phyloP scores from a whole-genome alignment of 495 filamentous ascomycete genomes.

The Copromyces sp. region DNA sequence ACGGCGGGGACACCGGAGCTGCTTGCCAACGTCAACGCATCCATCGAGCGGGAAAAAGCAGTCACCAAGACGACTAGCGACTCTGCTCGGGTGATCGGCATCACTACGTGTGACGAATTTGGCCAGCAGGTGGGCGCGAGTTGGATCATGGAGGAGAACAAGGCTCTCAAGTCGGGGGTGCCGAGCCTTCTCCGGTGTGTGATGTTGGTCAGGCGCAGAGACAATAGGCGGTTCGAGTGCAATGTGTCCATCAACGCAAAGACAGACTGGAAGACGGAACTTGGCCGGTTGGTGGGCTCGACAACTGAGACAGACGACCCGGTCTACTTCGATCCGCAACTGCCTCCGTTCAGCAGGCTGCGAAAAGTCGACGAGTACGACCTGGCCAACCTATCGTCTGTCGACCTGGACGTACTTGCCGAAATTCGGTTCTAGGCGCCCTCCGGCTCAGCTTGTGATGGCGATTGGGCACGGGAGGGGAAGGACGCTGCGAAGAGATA shows the following conservation, averaged over 20 bases:
- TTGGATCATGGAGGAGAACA: conserved; percentile 19
- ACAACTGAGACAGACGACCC: conserved; percentile 14
- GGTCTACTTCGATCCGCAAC: conserved; percentile 14
- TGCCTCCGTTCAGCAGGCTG: conserved; percentile 17
- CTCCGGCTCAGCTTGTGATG: no score
- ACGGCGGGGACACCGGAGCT: conserved; percentile 2
- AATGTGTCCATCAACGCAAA: conserved; percentile 14
- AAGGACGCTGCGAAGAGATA: no score
- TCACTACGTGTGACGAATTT: conserved; percentile 2
- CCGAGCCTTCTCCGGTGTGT: conserved; percentile 12
- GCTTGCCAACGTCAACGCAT: conserved; percentile 2
- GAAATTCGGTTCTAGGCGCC: no score
- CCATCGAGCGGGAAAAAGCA: conserved; percentile 8
- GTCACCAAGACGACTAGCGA: conserved; percentile 8
- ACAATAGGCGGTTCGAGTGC: conserved; percentile 13
- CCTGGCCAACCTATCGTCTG: conserved; percentile 3
- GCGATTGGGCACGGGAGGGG: no score
- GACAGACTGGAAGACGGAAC: conserved; percentile 12
- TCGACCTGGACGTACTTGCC: no score
- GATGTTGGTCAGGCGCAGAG: conserved; percentile 14
- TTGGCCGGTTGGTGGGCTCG: background rate
- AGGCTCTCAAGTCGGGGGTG: conserved; percentile 12
- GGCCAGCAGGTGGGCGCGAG: conserved; percentile 10
- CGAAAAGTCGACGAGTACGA: conserved; percentile 2
- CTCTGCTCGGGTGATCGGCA: conserved; percentile 9